Evolutionary conservation across 495 filamentous ascomycete genomes (phyloP), one percentile per base, ranked within the genome.

Genomic region (Penicillium bovifimosum): DNA sequence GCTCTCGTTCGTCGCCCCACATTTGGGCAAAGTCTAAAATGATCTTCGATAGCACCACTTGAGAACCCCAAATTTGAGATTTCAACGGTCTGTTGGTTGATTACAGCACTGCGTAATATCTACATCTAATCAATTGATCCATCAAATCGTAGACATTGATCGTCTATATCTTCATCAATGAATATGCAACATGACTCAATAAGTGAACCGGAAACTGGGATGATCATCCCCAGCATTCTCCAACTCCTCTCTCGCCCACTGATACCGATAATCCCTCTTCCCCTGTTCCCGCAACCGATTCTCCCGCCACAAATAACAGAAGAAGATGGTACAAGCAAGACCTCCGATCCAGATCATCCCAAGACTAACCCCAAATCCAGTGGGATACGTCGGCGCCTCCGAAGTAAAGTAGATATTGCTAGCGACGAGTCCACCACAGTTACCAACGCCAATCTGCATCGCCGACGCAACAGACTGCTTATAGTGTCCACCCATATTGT

Each of bases 141-240:
- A n/a, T n/a, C n/a, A 24, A 2, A 24, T 24, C 4, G 20, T 24
- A 24, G 20, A 24, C 4, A 24, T 24, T 24, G 2, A 24, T 24
- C 2, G 20, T 34, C 16, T 35, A 4, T n/a, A 16, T 6, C 6
- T 28, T 43, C 26, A 16, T 35, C 13, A 43, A 4, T 8, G 34
- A n/a, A 36, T 36, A 6, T 6, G 10, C 18, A 20, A 32, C 11
- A 4, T 2, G 8, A 13, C 11, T 9, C 56, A 77, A 60, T 76
- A 75, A 14, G 72, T 77, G 55, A 78, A 83, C 47, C 79, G 61
- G 53, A 81, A 83, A 20, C 66, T 66, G 6, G 81, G 82, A 67
- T 83, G 78, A 47, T 77, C 79, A 58, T 86, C 82, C 0, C 81
- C 82, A 47, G 84, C 66, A 54, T 84, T 84, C 50, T 76, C 65